A percentile compares a stretch with the other conserved stretches of the same genome.
These are phyloP conservation scores for Coprinopsis cinerea DNA, from an alignment of 768 basidiomycete species.

Conservation along the genomic window DNA sequence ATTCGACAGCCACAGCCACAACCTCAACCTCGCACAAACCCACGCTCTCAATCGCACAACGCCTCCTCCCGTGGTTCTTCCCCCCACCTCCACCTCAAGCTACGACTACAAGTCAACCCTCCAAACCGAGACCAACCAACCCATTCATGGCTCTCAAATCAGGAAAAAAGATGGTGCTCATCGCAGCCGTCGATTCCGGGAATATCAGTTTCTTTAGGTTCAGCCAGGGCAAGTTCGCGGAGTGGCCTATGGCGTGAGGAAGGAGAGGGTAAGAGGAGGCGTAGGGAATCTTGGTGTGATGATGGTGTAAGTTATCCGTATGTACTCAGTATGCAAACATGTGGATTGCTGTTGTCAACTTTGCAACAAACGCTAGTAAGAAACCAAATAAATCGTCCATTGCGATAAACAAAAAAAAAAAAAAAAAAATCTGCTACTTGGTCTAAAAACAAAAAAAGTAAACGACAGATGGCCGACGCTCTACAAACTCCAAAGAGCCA, in stretches of 20 bases:
- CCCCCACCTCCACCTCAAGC: constrained; percentile 17
- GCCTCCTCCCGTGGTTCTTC: constrained; percentile 20
- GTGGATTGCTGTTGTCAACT: too few relatives aligned
- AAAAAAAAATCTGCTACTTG: too few relatives aligned
- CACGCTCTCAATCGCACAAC: constrained; percentile 7
- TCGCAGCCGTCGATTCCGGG: constrained; percentile 86
- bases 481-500: too few relatives aligned
- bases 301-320: too few relatives aligned
- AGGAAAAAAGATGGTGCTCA: constrained; percentile 76
- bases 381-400: too few relatives aligned
- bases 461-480: too few relatives aligned
- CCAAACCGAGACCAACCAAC: constrained; percentile 43
- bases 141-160: constrained; percentile 79
- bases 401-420: too few relatives aligned
- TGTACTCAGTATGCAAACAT: too few relatives aligned
- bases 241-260: constrained; percentile 62
- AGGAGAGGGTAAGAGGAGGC: too few relatives aligned
- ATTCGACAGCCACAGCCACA: constrained; percentile 7
- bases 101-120: too few relatives aligned
- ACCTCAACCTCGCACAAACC: constrained; percentile 3
- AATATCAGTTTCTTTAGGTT: constrained; percentile 87
- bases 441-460: neutral
- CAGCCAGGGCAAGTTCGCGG: constrained; percentile 77
- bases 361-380: too few relatives aligned
- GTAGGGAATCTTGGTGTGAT: neutral